Conservation (phyloP, 2,329 filamentous ascomycete species). For the Penicillium nordicum region DNA sequence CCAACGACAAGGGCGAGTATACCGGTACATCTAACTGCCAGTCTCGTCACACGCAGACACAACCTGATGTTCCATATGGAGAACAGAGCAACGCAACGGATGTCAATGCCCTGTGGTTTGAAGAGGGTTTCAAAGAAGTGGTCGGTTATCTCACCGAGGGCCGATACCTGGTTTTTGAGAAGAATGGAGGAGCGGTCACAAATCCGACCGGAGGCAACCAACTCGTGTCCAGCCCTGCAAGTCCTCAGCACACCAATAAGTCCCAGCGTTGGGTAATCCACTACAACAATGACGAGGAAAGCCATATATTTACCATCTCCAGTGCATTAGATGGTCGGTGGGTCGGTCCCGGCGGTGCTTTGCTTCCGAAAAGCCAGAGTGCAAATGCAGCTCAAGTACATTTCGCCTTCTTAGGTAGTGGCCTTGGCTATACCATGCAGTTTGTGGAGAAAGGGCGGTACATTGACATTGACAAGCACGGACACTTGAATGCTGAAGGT, state of each 20-base stretch:
- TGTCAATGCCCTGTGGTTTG: slow-evolving; percentile 39
- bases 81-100: slow-evolving; percentile 36
- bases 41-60: slow-evolving; percentile 34
- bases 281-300: slow-evolving; percentile 33
- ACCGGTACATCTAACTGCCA: slow-evolving; percentile 48
- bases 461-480: slow-evolving; percentile 16
- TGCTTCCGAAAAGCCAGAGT: slow-evolving; percentile 19
- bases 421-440: slow-evolving; percentile 34
- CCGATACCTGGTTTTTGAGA: slow-evolving; percentile 53
- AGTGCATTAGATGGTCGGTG: slow-evolving; percentile 43
- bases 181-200: slow-evolving; percentile 44
- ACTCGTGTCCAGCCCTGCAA: slow-evolving; percentile 25
- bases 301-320: slow-evolving; percentile 39
- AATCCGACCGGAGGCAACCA: slow-evolving; percentile 23
- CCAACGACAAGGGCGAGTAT: slow-evolving; percentile 43
- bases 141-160: slow-evolving; percentile 55
- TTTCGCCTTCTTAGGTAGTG: slow-evolving; percentile 36
- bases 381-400: slow-evolving; percentile 28
- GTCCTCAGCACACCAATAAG: slow-evolving; percentile 38
- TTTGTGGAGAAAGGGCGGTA: slow-evolving; percentile 24
- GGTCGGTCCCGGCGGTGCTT: slow-evolving; percentile 25
- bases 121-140: slow-evolving; percentile 54
- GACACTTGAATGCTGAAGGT: slow-evolving; percentile 6
- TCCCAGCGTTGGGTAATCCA: slow-evolving; percentile 53
- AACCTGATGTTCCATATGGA: slow-evolving; percentile 51